These are phyloP conservation scores for Paxillus rubicundulus DNA, from an alignment of 768 basidiomycete genomes.

Conservation along the genomic window DNA sequence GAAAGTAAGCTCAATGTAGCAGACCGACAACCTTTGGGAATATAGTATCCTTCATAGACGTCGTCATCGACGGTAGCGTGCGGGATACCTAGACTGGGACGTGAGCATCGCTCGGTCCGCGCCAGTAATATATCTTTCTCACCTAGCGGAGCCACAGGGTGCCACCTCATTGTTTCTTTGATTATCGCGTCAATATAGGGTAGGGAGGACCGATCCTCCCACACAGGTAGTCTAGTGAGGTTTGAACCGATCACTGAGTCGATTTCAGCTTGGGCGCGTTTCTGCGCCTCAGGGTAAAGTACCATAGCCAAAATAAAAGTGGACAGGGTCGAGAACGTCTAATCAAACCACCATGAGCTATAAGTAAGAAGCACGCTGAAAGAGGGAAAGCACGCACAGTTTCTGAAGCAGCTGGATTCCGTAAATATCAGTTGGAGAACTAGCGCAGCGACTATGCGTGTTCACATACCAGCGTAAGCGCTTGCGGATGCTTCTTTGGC, in stretches of 20 bases:
- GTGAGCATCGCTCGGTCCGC: background rate
- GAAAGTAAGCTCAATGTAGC: background rate
- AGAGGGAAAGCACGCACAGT: background rate
- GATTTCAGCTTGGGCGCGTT: slow-evolving; percentile 13
- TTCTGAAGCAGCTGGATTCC: slow-evolving; percentile 12
- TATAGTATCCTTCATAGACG: slow-evolving; percentile 42
- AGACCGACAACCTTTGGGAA: slow-evolving; percentile 35
- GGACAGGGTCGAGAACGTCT: slow-evolving; percentile 6
- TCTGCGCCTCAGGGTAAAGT: slow-evolving; percentile 15
- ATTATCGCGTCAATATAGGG: slow-evolving; percentile 12
- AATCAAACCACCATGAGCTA: background rate
- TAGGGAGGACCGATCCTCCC: slow-evolving; percentile 12
- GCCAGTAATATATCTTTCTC: background rate
- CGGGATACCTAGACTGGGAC: slow-evolving; percentile 14
- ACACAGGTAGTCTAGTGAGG: slow-evolving; percentile 11
- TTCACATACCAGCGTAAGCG: slow-evolving; percentile 12
- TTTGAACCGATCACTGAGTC: slow-evolving; percentile 7
- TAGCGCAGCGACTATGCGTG: background rate
- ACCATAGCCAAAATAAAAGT: slow-evolving; percentile 13
- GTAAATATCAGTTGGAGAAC: background rate
- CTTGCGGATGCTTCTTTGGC: slow-evolving; percentile 8
- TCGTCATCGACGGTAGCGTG: slow-evolving; percentile 36
- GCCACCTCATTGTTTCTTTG: slow-evolving; percentile 11
- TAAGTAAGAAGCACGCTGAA: background rate
- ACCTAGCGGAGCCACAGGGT: slow-evolving; percentile 13